A percentile compares a stretch with the other conserved stretches of the same genome.
These are phyloP conservation scores for Physcia stellaris DNA, from an alignment of 495 filamentous ascomycete species.

Conservation along the genomic window DNA sequence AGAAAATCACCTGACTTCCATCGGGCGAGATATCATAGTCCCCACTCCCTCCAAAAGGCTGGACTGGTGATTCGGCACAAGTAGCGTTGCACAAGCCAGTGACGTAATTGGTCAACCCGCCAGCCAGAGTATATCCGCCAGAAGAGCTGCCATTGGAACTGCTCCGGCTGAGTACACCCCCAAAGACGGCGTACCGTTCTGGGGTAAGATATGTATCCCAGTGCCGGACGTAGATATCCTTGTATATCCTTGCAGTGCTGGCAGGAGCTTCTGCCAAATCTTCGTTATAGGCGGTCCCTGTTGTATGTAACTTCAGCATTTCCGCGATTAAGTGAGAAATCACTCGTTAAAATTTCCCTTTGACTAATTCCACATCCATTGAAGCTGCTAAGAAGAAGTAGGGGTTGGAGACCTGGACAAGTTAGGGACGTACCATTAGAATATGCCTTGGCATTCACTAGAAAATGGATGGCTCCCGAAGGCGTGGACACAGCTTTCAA, in stretches of 20 bases:
- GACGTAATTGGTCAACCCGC: slow-evolving; percentile 27
- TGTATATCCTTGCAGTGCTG: slow-evolving; percentile 53
- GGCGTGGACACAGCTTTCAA: slow-evolving; percentile 46
- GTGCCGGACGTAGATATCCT: slow-evolving; percentile 58
- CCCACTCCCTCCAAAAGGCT: slow-evolving; percentile 26
- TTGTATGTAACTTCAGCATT: too few relatives aligned
- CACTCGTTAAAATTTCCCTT: too few relatives aligned
- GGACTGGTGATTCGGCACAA: slow-evolving; percentile 29
- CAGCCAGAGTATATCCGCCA: slow-evolving; percentile 4
- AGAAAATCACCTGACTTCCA: slow-evolving; percentile 28
- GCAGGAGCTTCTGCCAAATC: slow-evolving; percentile 38
- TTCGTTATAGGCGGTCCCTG: slow-evolving; percentile 46
- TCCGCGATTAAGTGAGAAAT: too few relatives aligned
- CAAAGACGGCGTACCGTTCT: slow-evolving; percentile 32
- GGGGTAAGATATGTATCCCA: slow-evolving; percentile 58
- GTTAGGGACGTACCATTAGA: too few relatives aligned
- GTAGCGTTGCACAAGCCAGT: slow-evolving; percentile 23
- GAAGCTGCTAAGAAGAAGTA: too few relatives aligned
- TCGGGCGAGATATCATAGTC: slow-evolving; percentile 30
- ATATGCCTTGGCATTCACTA: slow-evolving; percentile 45
- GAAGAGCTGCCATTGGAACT: slow-evolving; percentile 9
- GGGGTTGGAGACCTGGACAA: too few relatives aligned
- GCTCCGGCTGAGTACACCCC: slow-evolving; percentile 21
- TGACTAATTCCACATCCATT: too few relatives aligned
- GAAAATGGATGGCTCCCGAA: slow-evolving; percentile 43